Conservation (phyloP, 2,329 filamentous ascomycete genomes). For the Aspergillus uvarum region DNA sequence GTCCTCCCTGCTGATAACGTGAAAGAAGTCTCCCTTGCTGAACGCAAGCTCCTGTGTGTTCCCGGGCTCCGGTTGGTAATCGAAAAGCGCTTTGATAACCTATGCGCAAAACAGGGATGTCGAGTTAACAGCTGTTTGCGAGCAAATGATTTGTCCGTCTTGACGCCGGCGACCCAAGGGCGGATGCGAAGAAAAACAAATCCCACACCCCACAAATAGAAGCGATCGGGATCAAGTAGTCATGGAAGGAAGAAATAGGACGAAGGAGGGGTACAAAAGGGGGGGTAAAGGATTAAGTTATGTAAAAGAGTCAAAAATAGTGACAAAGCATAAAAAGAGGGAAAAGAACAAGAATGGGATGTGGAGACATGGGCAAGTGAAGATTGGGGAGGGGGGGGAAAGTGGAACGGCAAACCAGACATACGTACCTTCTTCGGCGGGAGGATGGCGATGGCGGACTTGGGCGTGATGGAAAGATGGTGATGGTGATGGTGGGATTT, state of each 20-base stretch:
- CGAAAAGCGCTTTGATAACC: conserved; percentile 97
- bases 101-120: conserved; percentile 41
- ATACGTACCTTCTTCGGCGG: conserved; percentile 82
- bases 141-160: conserved; percentile 14
- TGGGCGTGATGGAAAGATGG: conserved; percentile 75
- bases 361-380: conserved; percentile 5
- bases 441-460: conserved; percentile 82
- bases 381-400: conserved; percentile 9
- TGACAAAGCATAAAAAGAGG: conserved; percentile 5
- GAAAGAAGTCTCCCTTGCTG: conserved; percentile 93
- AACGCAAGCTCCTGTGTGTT: conserved; percentile 78
- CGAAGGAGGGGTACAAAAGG: conserved; percentile 4
- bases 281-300: background rate
- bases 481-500: conserved; percentile 47
- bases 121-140: conserved; percentile 17
- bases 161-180: conserved; percentile 1
- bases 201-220: background rate
- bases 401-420: conserved; percentile 18
- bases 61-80: conserved; percentile 73
- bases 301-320: conserved; percentile 4
- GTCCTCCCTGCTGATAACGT: conserved; percentile 94
- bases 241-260: conserved; percentile 6
- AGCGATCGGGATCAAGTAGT: background rate
- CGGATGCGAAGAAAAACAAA: conserved; percentile 4
- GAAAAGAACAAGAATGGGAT: conserved; percentile 1